These are phyloP conservation scores for Cynanchum wilfordii DNA, from an alignment of 257 asterid genomes.

Conservation along the genomic window DNA sequence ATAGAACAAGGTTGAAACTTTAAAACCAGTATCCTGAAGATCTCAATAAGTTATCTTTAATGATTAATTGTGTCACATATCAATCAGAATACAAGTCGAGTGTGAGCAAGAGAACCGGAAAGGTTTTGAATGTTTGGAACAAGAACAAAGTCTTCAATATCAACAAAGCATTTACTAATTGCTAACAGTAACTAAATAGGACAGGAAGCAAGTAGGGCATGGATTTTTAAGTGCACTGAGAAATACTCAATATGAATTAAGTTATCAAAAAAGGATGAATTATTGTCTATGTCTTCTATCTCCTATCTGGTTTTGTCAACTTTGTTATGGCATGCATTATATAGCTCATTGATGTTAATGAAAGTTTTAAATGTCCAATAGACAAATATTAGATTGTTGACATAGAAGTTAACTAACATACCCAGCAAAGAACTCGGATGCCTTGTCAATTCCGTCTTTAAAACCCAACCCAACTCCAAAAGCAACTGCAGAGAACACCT, in stretches of 20 bases:
- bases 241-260: neutral
- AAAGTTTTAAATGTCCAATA: neutral
- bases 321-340: neutral
- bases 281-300: neutral
- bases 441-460: slow-evolving; percentile 68
- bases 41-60: neutral
- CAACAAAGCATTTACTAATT: neutral
- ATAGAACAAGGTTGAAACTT: slow-evolving; percentile 15
- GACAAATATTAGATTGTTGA: neutral
- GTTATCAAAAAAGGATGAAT: neutral
- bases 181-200: neutral
- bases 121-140: neutral
- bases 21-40: slow-evolving; percentile 4
- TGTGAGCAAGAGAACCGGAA: neutral
- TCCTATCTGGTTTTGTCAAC: slow-evolving; percentile 1
- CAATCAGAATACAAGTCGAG: neutral
- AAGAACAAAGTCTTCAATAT: neutral
- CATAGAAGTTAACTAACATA: slow-evolving; percentile 29
- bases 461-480: slow-evolving; percentile 91
- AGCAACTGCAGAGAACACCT: slow-evolving; percentile 86
- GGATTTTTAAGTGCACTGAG: neutral
- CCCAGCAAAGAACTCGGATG: slow-evolving; percentile 98
- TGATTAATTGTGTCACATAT: neutral
- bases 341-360: neutral
- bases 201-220: neutral